These are phyloP conservation scores for Triticum timopheevii DNA, from an alignment of 176 grass and related monocot genomes.

Conservation along the genomic window DNA sequence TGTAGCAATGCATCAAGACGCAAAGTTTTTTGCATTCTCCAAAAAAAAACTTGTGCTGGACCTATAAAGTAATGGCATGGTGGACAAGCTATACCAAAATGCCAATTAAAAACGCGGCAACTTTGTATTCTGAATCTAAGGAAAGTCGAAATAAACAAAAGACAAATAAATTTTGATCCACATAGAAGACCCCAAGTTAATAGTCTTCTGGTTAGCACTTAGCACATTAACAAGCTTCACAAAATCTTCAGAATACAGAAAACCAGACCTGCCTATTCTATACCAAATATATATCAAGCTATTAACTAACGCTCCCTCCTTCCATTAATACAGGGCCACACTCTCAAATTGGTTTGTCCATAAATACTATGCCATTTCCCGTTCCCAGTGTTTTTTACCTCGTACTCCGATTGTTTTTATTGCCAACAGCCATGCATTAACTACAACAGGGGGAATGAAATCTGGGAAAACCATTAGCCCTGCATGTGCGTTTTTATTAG, in stretches of 20 bases:
- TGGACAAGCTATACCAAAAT: slow-evolving; percentile 10
- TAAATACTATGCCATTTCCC: no score
- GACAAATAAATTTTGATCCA: background rate
- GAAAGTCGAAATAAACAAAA: background rate
- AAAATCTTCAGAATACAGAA: background rate
- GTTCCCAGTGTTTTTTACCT: no score
- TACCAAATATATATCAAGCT: background rate
- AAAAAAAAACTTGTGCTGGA: no score
- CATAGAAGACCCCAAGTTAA: background rate
- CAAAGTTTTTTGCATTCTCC: no score
- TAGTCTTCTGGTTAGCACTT: background rate
- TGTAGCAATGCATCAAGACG: no score
- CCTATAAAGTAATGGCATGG: background rate
- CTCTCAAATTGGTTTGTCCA: no score
- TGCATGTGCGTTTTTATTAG: no score
- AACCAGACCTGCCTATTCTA: background rate
- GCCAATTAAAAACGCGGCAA: background rate
- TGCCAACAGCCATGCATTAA: no score
- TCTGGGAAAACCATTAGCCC: no score
- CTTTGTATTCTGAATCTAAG: background rate
- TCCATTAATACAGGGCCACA: no score
- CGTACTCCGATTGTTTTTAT: no score
- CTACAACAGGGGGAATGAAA: no score
- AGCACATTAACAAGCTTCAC: background rate
- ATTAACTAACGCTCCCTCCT: background rate